Conservation (phyloP, 768 basidiomycete species). For the Agaricus subrufescens region DNA sequence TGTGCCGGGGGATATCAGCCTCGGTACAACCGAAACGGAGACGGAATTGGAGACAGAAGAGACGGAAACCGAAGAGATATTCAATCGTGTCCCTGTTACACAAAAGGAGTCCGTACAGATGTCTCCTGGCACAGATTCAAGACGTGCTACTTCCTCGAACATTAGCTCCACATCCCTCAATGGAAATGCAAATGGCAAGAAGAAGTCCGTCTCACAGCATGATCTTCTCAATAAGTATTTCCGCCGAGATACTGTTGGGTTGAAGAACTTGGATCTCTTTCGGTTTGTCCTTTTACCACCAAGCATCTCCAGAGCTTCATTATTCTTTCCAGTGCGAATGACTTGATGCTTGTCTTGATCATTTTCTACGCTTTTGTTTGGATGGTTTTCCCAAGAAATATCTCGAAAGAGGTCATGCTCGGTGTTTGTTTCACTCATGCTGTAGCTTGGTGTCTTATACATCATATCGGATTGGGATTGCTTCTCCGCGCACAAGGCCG, state of each 20-base stretch:
- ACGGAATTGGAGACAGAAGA: conserved; percentile 55
- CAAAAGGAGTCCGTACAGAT: neutral
- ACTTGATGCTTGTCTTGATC: conserved; percentile 75
- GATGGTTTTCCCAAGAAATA: conserved; percentile 48
- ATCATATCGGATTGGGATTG: conserved; percentile 83
- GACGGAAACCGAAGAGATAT: conserved; percentile 33
- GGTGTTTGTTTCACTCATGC: conserved; percentile 79
- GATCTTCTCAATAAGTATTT: conserved; percentile 91
- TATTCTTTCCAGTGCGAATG: conserved; percentile 58
- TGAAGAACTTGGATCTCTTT: conserved; percentile 80
- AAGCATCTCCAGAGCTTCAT: conserved; percentile 13
- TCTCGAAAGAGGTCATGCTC: conserved; percentile 47
- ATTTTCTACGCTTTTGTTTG: conserved; percentile 62
- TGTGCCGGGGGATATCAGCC: conserved; percentile 13
- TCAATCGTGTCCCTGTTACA: neutral
- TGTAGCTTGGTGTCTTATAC: conserved; percentile 79
- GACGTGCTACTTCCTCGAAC: conserved; percentile 27
- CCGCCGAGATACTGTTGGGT: conserved; percentile 75
- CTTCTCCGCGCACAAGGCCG: conserved; percentile 82
- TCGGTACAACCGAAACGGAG: conserved; percentile 60
- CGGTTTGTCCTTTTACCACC: conserved; percentile 45
- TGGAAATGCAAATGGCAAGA: conserved; percentile 18
- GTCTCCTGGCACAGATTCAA: conserved; percentile 14
- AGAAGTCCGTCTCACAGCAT: conserved; percentile 62
- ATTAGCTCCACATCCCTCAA: conserved; percentile 29